Percentiles rank a stretch among this genome's conserved stretches.
Evolutionary conservation across 78 protist genomes (phyloP).

Genomic region (Cavenderia fasciculata): DNA sequence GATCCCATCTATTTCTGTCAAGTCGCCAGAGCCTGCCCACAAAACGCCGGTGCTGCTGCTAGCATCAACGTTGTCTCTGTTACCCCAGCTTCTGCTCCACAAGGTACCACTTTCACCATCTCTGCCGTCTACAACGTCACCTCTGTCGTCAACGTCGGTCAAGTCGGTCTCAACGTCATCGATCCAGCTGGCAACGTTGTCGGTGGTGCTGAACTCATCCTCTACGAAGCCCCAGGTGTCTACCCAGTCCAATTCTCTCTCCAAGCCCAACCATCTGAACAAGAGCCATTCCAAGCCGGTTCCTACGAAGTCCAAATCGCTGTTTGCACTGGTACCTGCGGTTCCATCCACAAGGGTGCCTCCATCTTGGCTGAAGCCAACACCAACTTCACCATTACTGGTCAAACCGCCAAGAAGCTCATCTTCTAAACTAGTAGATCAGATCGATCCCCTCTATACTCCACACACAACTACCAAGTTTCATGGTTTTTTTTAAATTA

Average conservation of each 20-base stretch:
- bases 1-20: constrained; percentile 71
- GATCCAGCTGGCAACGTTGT: constrained; percentile 52
- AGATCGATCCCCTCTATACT: background rate
- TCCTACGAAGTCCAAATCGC: constrained; percentile 19
- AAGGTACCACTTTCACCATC: constrained; percentile 31
- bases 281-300: constrained; percentile 57
- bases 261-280: constrained; percentile 16
- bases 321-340: constrained; percentile 68
- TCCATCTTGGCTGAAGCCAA: background rate
- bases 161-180: constrained; percentile 20
- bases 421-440: background rate
- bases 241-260: constrained; percentile 1
- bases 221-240: background rate
- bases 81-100: constrained; percentile 13
- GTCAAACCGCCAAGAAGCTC: no score
- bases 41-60: background rate
- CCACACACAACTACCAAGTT: no score
- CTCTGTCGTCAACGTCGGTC: constrained; percentile 15
- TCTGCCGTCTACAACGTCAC: background rate
- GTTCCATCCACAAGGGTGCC: constrained; percentile 36
- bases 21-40: constrained; percentile 54
- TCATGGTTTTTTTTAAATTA: no score
- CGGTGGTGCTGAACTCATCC: constrained; percentile 58
- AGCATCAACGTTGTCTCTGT: background rate
- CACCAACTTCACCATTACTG: constrained; percentile 27